A percentile compares a stretch with the other conserved stretches of the same genome.
phyloP scores from a whole-genome alignment of 345 rosid species.

The Pelargonium nanum region DNA sequence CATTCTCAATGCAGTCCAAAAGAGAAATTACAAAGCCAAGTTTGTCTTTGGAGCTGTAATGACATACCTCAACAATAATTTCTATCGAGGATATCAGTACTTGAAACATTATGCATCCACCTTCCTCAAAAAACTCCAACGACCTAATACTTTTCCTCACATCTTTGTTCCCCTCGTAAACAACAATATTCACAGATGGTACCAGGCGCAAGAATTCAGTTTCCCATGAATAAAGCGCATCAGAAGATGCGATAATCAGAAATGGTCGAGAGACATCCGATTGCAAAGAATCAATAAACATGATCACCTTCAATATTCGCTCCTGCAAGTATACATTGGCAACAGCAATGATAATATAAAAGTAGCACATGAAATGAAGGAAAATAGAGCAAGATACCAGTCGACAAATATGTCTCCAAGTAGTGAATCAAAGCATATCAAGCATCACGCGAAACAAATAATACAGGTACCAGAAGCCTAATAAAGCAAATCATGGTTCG shows the following conservation, averaged over 20 bases:
- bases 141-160: slow-evolving; percentile 27
- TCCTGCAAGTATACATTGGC: slow-evolving; percentile 26
- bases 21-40: background rate
- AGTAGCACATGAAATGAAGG: no score
- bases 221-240: slow-evolving; percentile 35
- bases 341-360: no score
- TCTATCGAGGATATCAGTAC: slow-evolving; percentile 38
- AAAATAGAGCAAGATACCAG: no score
- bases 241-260: slow-evolving; percentile 35
- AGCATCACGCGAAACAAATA: no score
- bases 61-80: slow-evolving; percentile 35
- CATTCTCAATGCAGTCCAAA: background rate
- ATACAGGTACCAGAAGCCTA: no score
- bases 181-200: slow-evolving; percentile 31
- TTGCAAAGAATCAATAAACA: slow-evolving; percentile 25
- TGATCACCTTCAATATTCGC: slow-evolving; percentile 27
- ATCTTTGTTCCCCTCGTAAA: slow-evolving; percentile 32
- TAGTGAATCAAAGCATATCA: no score
- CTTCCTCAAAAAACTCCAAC: slow-evolving; percentile 32
- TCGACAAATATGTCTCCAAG: no score
- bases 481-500: no score
- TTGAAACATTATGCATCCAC: slow-evolving; percentile 36
- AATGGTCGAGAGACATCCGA: slow-evolving; percentile 25
- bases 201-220: slow-evolving; percentile 28
- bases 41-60: slow-evolving; percentile 4